These are phyloP conservation scores for Fusarium tjaetaba DNA, from an alignment of 2,329 filamentous ascomycete species.

Conservation along the genomic window DNA sequence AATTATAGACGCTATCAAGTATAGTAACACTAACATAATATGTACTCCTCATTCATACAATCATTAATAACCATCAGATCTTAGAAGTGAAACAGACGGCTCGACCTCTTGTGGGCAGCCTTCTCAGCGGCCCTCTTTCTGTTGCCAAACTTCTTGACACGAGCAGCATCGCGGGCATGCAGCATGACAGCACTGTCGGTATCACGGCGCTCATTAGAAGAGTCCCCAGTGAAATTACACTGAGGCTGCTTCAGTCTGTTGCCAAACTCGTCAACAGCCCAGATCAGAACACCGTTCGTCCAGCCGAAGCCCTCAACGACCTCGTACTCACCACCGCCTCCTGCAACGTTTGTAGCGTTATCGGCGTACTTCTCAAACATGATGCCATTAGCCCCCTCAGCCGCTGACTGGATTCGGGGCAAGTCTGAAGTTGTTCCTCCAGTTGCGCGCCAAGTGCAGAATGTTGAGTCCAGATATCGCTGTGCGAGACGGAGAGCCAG, in stretches of 20 bases:
- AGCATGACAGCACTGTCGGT: conserved; percentile 57
- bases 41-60: neutral
- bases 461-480: conserved; percentile 73
- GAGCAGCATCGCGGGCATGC: conserved; percentile 55
- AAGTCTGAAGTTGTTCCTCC: conserved; percentile 67
- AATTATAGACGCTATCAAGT: neutral
- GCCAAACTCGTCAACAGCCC: conserved; percentile 71
- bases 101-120: conserved; percentile 24
- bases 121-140: conserved; percentile 31
- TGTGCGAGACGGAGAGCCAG: conserved; percentile 69
- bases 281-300: conserved; percentile 75
- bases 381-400: conserved; percentile 59
- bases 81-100: conserved; percentile 16
- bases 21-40: neutral
- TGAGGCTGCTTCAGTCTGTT: conserved; percentile 64
- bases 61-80: neutral
- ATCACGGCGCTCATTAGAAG: conserved; percentile 48
- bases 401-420: conserved; percentile 60
- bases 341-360: conserved; percentile 67
- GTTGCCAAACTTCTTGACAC: conserved; percentile 59
- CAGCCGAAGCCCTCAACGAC: conserved; percentile 78
- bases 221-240: conserved; percentile 61
- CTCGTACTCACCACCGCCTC: conserved; percentile 73
- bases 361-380: conserved; percentile 79
- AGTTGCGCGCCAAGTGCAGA: conserved; percentile 76